Base-by-base conservation (phyloP, 2,329 filamentous ascomycete species). In the Fusarium falciforme region DNA sequence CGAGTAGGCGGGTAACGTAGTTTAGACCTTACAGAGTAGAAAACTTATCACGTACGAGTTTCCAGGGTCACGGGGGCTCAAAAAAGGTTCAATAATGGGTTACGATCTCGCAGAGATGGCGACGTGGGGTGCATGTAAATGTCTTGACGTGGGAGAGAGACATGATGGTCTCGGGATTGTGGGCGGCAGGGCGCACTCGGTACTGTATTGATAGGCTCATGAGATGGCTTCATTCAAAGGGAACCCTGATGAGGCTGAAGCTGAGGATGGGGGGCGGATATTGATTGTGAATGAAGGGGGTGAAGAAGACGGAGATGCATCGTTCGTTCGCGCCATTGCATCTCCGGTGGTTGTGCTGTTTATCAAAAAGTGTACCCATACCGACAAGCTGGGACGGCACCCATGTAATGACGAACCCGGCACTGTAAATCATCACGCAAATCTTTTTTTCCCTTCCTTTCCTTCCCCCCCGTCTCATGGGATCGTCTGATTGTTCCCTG, bases 111-210 rank as follows among this genome's bases (percentile, higher is more conserved):
- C 17, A 22, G 40, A 72, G 35, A 64, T 73, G 54, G 22, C 47
- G 52, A 63, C 75, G 75, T 74, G 75, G 71, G 71, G 75, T 77
- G 58, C 61, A 68, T 58, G 35, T 52, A 25, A 44, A 22, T 25
- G 20, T 27, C 22, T 22, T 22, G n/a, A 42, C 42, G 42, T 47
- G 42, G 42, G 42, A 47, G 20, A 44, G 38, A 47, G 20, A 22
- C 20, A 22, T 36, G 27, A 54, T 20, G 49, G 16, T 7, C 27
- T 29, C 31, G 12, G 55, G 16, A 40, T 40, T 40, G 31, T 59
- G 31, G 49, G 52, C 6, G 14, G 20, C 27, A 27, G 27, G 27
- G 27, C 27, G 27, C 27, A 27, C 20, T 57, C 54, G 54, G 31
- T 27, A 57, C 22, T 47, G 42, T 11, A 8, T 16, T 17, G 22